Base-by-base conservation (phyloP, 148 eudicot genomes). In the Spergularia marina region DNA sequence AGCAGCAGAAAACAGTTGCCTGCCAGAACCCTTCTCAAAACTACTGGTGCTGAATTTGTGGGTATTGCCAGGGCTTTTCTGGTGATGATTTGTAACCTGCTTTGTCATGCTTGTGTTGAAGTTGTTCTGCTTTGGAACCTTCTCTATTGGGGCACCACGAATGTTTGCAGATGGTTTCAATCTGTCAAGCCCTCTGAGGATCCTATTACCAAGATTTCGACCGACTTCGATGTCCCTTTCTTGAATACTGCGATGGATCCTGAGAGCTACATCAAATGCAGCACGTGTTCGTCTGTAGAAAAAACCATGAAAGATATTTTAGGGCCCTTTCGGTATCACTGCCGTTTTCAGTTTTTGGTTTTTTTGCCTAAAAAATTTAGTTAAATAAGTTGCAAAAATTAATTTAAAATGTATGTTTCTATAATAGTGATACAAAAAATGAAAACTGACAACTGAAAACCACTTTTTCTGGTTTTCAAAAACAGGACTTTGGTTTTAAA, bases 131-230 rank as follows among this genome's bases (percentile, higher is more conserved):
- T 83, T 75, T 30, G 80, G 83, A 23, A 67, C 84, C 57, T 71
- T 71, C 67, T 71, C 82, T 10, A 61, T 57, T 11, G 82, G 34
- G 17, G 68, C 64, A 25, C 82, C 84, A 69, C 90, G 83, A 57
- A 94, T 91, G 64, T 91, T 87, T 76, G 98, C 98, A 0, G 92
- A 85, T 51, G 97, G 98, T 83, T 94, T 94, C 79, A 85, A 78
- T 68, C 41, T 81, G 85, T 91, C 90, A 5, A 91, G 92, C 78
- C 85, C 82, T 52, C 93, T 85, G 61, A 91, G 97, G 76, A 94
- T 90, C 85, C 97, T 69, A 82, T 91, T 91, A 3, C 97, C 97
- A 3, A 94, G 79, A 73, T 70, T 94, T 75, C 91, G 85, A 69
- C 97, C 95, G 53, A 86, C 91, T 81, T 88, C 88, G 40, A 91